phyloP scores from a whole-genome alignment of 106 monocot species.

The Triglochin maritima region DNA sequence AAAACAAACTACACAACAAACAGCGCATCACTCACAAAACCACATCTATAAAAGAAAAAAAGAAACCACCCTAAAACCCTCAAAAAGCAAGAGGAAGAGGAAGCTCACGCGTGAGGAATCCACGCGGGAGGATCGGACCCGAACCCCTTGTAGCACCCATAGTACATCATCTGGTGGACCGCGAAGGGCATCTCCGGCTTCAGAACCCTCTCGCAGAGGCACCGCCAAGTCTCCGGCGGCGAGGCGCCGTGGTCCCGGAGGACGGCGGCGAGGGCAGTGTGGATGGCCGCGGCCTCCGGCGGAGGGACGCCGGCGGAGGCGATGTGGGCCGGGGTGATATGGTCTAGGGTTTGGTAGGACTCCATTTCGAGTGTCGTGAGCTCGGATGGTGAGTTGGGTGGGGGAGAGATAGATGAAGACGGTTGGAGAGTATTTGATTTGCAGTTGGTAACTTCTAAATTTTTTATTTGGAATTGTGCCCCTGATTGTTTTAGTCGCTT shows the following conservation, averaged over 20 bases:
- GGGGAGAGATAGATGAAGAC: too few relatives aligned
- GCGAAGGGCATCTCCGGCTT: conserved; percentile 18
- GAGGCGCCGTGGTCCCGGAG: conserved; percentile 7
- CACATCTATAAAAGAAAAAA: background rate
- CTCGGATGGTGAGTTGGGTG: too few relatives aligned
- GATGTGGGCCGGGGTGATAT: conserved; percentile 2
- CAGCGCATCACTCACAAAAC: background rate
- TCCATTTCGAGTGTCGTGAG: too few relatives aligned
- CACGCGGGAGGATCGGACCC: conserved; percentile 20
- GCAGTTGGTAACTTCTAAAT: too few relatives aligned
- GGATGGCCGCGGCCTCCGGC: conserved; percentile 8
- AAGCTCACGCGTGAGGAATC: conserved; percentile 12
- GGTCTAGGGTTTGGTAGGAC: conserved; percentile 9
- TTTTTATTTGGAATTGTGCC: too few relatives aligned
- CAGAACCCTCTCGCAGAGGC: conserved; percentile 11
- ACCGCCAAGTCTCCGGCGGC: conserved; percentile 12
- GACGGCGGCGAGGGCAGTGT: conserved; percentile 4
- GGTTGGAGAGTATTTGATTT: too few relatives aligned
- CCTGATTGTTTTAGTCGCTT: too few relatives aligned
- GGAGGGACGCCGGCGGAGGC: conserved; percentile 1
- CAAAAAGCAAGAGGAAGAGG: background rate
- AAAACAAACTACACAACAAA: background rate
- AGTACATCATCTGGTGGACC: conserved; percentile 26
- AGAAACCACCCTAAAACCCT: background rate
- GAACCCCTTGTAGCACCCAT: conserved; percentile 19